A percentile compares a stretch with the other conserved stretches of the same genome.
Conservation (phyloP, 2,329 filamentous ascomycete species). For the Pseudogymnoascus sp. region DNA sequence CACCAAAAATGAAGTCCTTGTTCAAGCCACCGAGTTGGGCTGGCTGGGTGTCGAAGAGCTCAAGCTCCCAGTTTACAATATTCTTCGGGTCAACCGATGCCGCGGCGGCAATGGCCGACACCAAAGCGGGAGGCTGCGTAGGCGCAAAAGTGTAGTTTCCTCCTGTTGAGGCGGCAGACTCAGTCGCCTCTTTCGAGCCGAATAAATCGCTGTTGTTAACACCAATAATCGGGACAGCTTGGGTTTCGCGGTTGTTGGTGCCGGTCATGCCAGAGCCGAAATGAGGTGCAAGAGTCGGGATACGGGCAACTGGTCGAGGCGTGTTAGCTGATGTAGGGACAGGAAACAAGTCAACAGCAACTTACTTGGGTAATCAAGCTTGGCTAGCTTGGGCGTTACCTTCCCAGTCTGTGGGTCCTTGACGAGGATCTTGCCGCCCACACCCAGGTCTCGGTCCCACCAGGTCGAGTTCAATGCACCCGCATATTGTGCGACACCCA, state of each 20-base stretch:
- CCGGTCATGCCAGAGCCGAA: conserved; percentile 71
- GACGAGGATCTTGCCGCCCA: conserved; percentile 83
- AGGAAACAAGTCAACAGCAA: conserved; percentile 8
- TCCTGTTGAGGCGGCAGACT: conserved; percentile 20
- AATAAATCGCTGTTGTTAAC: conserved; percentile 62
- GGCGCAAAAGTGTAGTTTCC: conserved; percentile 54
- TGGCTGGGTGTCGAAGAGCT: conserved; percentile 85
- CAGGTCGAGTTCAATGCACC: conserved; percentile 81
- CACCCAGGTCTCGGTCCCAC: conserved; percentile 93
- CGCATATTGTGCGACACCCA: conserved; percentile 88
- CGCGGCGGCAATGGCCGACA: conserved; percentile 71
- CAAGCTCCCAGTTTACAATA: conserved; percentile 94
- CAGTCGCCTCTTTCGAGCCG: conserved; percentile 26
- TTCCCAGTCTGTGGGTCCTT: conserved; percentile 64
- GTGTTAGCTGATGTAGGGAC: conserved; percentile 12
- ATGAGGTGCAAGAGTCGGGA: conserved; percentile 88
- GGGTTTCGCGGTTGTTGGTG: conserved; percentile 72
- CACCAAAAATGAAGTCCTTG: conserved; percentile 89
- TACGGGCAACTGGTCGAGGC: conserved; percentile 55
- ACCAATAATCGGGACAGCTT: conserved; percentile 90
- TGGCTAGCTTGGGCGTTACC: conserved; percentile 73
- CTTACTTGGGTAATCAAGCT: conserved; percentile 78
- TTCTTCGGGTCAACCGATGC: conserved; percentile 67
- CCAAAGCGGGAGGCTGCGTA: conserved; percentile 77
- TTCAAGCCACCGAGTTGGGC: conserved; percentile 77